Evolutionary conservation across 371 early-diverging fungal species (phyloP).

Genomic region (Parasitella parasitica): DNA sequence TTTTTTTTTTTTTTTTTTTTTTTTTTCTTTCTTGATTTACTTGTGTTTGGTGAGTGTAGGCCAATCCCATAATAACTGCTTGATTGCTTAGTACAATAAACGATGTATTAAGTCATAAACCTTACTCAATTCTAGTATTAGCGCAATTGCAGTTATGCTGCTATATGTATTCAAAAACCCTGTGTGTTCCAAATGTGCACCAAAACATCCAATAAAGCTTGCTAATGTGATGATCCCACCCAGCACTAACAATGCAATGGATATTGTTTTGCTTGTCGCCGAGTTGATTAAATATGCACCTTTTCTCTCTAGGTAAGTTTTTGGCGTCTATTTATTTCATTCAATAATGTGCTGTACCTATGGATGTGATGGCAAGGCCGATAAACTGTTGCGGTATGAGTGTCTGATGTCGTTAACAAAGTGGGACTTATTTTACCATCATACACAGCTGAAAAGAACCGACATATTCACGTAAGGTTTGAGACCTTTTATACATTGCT

Average conservation of each 20-base stretch:
- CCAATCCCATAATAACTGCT: constrained; percentile 8
- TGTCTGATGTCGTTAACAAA: background rate
- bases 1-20: background rate
- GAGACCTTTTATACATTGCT: constrained; percentile 25
- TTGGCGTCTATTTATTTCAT: background rate
- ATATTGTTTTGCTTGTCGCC: constrained; percentile 22
- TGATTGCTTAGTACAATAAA: background rate
- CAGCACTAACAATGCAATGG: constrained; percentile 17
- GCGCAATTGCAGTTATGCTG: constrained; percentile 27
- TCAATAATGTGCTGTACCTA: constrained; percentile 17
- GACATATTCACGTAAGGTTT: constrained; percentile 31
- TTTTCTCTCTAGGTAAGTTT: background rate
- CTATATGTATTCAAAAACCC: constrained; percentile 37
- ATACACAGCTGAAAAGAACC: constrained; percentile 24
- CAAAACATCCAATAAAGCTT: constrained; percentile 39
- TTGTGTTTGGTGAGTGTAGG: constrained; percentile 13
- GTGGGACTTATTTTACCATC: constrained; percentile 20
- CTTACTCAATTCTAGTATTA: constrained; percentile 33
- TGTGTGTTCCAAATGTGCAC: constrained; percentile 34
- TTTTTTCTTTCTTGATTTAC: too few species aligned
- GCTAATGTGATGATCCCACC: constrained; percentile 26
- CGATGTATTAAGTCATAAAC: background rate
- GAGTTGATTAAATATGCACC: constrained; percentile 43
- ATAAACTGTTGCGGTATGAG: constrained; percentile 9
- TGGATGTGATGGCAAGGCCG: constrained; percentile 23